phyloP scores from a whole-genome alignment of 2,329 filamentous ascomycete genomes.

The Xylaria sp. region DNA sequence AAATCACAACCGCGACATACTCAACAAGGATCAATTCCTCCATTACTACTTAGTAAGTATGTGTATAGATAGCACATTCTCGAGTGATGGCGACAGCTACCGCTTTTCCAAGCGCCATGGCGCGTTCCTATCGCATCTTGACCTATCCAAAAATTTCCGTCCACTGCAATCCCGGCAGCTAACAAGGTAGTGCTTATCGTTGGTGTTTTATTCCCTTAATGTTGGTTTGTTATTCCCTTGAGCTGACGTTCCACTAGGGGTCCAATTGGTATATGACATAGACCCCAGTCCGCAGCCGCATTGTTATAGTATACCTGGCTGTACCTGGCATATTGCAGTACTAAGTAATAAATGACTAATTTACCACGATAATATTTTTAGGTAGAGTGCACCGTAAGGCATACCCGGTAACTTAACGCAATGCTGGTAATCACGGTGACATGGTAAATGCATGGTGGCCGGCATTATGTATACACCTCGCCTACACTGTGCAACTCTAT shows the following conservation, averaged over 20 bases:
- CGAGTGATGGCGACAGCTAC: no score
- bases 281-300: neutral
- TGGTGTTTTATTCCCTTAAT: neutral
- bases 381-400: slow-evolving; percentile 2
- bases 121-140: no score
- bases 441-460: neutral
- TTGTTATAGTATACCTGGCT: no score
- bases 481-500: no score
- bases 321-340: neutral
- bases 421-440: neutral
- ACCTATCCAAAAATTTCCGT: no score
- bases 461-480: neutral
- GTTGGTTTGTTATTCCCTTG: neutral
- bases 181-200: neutral
- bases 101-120: no score
- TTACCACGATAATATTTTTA: slow-evolving; percentile 8
- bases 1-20: neutral
- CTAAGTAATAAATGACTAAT: slow-evolving; percentile 16
- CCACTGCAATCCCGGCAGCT: neutral
- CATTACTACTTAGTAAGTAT: no score
- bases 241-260: neutral
- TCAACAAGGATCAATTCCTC: no score
- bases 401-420: neutral
- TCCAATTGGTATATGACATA: neutral
- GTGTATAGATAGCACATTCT: no score